These are phyloP conservation scores for Adenanthera pavonina DNA, from an alignment of 306 rosid genomes.

Conservation along the genomic window DNA sequence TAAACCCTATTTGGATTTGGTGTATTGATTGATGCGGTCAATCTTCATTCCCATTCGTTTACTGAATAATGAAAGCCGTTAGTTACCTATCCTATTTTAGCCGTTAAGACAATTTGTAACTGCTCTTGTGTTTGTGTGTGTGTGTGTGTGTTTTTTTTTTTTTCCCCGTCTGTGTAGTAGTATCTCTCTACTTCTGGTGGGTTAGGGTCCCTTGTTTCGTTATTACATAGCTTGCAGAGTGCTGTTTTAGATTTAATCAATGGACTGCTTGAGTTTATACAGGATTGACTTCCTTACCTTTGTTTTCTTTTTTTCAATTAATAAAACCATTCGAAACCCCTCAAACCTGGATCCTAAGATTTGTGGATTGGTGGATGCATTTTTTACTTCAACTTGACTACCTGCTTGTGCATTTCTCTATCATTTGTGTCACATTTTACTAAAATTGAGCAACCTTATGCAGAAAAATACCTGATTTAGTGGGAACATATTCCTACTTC, in stretches of 20 bases:
- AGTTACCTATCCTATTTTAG: too few relatives aligned
- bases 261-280: neutral
- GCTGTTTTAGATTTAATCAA: neutral
- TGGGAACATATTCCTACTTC: neutral
- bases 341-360: neutral
- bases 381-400: neutral
- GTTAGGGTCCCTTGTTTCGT: neutral
- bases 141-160: too few relatives aligned
- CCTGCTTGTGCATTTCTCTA: neutral
- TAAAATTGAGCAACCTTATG: neutral
- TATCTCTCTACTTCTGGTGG: neutral
- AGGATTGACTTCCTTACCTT: neutral
- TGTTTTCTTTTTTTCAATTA: neutral
- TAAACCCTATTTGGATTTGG: neutral
- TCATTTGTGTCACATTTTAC: neutral
- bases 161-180: neutral
- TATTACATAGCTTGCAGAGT: neutral
- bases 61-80: neutral
- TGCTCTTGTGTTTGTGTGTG: neutral
- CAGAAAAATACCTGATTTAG: neutral
- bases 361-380: neutral
- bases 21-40: neutral
- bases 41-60: neutral
- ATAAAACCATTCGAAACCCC: neutral
- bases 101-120: too few relatives aligned